These are phyloP conservation scores for Colletotrichum salicis DNA, from an alignment of 2,329 filamentous ascomycete species.

Conservation along the genomic window DNA sequence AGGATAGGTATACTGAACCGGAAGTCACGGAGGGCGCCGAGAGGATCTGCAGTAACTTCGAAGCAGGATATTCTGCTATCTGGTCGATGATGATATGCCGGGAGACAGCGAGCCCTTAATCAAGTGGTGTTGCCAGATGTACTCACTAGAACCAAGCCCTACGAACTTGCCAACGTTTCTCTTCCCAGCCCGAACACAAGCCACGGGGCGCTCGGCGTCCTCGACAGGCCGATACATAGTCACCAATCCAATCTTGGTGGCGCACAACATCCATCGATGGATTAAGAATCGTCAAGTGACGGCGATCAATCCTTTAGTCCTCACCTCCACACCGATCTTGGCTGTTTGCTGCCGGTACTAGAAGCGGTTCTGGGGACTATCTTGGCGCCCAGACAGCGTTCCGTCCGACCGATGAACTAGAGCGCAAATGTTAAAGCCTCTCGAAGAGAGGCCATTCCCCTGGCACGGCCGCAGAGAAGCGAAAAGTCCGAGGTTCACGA, in stretches of 20 bases:
- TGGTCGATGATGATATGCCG: neutral
- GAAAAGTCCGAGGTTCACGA: neutral
- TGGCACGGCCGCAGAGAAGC: neutral
- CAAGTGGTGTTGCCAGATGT: neutral
- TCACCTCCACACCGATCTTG: neutral
- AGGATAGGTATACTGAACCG: neutral
- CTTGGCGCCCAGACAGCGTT: slow-evolving; percentile 26
- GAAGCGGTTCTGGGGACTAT: neutral
- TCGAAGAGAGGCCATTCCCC: neutral
- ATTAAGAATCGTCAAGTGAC: neutral
- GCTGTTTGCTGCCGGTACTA: neutral
- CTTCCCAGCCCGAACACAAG: neutral
- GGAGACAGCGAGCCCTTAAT: neutral
- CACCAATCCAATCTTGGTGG: neutral
- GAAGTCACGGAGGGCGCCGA: neutral
- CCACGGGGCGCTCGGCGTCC: neutral
- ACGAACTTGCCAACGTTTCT: neutral
- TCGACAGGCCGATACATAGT: neutral
- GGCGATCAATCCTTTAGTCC: neutral
- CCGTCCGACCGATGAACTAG: slow-evolving; percentile 15
- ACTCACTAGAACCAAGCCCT: neutral
- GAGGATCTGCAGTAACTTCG: neutral
- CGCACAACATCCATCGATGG: neutral
- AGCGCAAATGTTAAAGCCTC: neutral
- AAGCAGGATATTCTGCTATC: neutral